Conservation (phyloP, 2,329 filamentous ascomycete genomes). For the Pseudogymnoascus sp. region DNA sequence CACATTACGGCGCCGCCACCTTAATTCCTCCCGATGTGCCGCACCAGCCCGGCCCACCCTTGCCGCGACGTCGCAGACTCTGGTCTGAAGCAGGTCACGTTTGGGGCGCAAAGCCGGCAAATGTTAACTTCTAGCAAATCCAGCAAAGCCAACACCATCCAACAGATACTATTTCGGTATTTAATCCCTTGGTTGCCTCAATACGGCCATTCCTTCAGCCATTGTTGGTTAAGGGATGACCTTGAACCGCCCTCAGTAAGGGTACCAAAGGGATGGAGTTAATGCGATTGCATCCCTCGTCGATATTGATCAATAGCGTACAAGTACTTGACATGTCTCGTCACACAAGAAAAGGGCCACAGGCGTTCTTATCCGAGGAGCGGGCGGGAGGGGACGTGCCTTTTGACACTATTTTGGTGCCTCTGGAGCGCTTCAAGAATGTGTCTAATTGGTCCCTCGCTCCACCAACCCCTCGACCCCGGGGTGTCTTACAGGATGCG, state of each 20-base stretch:
- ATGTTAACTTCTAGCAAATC: neutral
- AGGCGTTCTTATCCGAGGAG: neutral
- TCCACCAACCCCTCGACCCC: neutral
- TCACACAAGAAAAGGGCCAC: neutral
- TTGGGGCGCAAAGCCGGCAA: neutral
- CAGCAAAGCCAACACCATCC: neutral
- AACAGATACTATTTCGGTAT: neutral
- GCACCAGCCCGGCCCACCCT: conserved; percentile 3
- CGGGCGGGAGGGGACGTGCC: conserved; percentile 3
- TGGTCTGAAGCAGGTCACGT: conserved; percentile 5
- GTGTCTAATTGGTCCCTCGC: neutral
- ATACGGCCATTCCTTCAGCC: neutral
- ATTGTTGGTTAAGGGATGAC: neutral
- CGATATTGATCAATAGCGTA: conserved; percentile 2
- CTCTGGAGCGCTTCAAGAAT: neutral
- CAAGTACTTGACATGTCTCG: neutral
- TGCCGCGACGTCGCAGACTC: conserved; percentile 5
- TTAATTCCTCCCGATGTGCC: neutral
- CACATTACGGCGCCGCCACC: neutral
- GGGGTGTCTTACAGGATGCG: neutral
- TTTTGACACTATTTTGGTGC: conserved; percentile 5
- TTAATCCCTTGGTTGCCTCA: neutral
- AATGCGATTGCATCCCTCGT: neutral
- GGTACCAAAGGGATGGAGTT: neutral
- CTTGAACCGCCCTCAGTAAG: neutral